Conservation (phyloP, 257 asterid genomes). For the Solanum corneliomulleri region DNA sequence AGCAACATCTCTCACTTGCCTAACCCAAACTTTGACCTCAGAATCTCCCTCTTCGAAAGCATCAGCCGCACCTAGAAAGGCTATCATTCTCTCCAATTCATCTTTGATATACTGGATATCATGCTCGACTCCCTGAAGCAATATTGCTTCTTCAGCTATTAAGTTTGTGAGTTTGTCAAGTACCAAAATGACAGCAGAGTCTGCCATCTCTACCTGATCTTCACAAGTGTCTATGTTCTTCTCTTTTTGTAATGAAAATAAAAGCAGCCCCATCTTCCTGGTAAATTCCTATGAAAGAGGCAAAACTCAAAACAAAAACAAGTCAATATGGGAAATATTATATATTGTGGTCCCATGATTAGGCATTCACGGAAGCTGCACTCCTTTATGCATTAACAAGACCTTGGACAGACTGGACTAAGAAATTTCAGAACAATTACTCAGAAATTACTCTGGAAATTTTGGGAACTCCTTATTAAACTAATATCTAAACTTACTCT, state of each 20-base stretch:
- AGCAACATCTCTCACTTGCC: slow-evolving; percentile 3
- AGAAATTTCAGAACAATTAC: neutral
- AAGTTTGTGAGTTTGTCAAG: neutral
- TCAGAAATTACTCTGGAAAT: neutral
- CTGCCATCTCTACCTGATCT: neutral
- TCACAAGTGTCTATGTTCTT: neutral
- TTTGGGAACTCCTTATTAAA: neutral
- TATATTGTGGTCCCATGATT: neutral
- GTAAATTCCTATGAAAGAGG: neutral
- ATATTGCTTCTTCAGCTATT: neutral
- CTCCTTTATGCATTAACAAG: neutral
- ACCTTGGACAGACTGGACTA: neutral
- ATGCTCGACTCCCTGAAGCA: neutral
- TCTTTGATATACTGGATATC: neutral
- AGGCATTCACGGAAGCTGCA: neutral
- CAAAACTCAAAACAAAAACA: neutral
- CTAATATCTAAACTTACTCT: neutral
- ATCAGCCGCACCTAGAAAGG: slow-evolving; percentile 3
- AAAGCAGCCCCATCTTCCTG: neutral
- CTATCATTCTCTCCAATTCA: neutral
- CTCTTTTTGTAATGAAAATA: neutral
- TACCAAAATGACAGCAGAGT: neutral
- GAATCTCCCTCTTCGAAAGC: neutral
- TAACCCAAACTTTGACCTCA: neutral
- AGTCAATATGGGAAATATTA: neutral